These are phyloP conservation scores for Solanum pimpinellifolium DNA, from an alignment of 257 asterid genomes.

Conservation along the genomic window DNA sequence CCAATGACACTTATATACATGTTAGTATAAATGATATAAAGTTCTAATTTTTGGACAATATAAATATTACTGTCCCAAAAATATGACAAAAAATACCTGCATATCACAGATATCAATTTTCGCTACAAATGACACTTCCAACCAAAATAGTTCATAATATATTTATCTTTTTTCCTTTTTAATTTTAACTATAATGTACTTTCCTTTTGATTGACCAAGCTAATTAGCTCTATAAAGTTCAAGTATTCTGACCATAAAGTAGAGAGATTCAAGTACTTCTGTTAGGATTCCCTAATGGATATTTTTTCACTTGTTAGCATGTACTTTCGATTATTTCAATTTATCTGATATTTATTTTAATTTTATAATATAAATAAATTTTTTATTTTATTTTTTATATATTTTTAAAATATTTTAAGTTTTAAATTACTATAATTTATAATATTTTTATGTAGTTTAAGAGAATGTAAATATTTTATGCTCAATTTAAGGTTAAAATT, in stretches of 20 bases:
- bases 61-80: too few species aligned
- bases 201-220: neutral
- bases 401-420: too few species aligned
- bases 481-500: neutral
- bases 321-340: too few species aligned
- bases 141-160: too few species aligned
- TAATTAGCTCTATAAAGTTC: neutral
- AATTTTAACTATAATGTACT: neutral
- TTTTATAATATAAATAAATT: too few species aligned
- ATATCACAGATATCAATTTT: rapidly evolving
- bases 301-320: neutral
- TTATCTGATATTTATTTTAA: neutral
- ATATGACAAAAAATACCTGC: too few species aligned
- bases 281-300: neutral
- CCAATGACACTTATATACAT: too few species aligned
- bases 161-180: too few species aligned
- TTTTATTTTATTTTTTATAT: too few species aligned
- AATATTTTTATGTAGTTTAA: neutral
- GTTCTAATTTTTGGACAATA: rapidly evolving
- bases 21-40: too few species aligned
- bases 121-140: too few species aligned
- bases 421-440: too few species aligned
- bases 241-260: neutral
- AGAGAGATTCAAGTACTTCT: neutral
- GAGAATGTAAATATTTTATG: neutral